Conservation (phyloP, 2,329 filamentous ascomycete genomes). For the Microcyclosporella mali region DNA sequence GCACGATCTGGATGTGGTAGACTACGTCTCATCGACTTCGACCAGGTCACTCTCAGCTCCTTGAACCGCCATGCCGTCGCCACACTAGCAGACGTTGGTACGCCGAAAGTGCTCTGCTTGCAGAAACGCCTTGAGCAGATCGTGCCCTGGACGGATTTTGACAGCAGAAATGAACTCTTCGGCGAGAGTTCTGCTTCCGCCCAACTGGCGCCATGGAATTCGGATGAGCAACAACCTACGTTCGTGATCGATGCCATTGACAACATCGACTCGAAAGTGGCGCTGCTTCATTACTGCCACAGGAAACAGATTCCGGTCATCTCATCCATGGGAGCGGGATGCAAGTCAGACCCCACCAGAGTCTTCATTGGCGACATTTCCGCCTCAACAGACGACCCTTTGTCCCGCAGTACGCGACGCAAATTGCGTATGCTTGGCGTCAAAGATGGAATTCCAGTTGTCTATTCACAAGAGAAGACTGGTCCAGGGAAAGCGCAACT, state of each 20-base stretch:
- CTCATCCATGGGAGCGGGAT: conserved; percentile 92
- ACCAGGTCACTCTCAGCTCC: conserved; percentile 91
- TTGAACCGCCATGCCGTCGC: conserved; percentile 95
- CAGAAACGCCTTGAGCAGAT: conserved; percentile 75
- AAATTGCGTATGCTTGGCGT: conserved; percentile 71
- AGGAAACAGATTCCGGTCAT: conserved; percentile 73
- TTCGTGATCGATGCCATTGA: conserved; percentile 97
- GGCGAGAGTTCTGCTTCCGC: conserved; percentile 57
- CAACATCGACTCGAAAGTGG: conserved; percentile 96
- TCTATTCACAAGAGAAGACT: conserved; percentile 86
- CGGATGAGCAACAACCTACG: conserved; percentile 58
- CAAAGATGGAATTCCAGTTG: conserved; percentile 77
- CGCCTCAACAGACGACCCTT: conserved; percentile 75
- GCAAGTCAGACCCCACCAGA: conserved; percentile 78
- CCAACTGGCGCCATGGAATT: conserved; percentile 62
- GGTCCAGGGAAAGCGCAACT: conserved; percentile 87
- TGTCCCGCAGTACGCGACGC: conserved; percentile 78
- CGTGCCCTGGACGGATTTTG: conserved; percentile 85
- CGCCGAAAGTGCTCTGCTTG: conserved; percentile 83
- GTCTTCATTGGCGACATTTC: conserved; percentile 91
- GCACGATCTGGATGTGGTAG: conserved; percentile 84
- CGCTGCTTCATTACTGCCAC: conserved; percentile 80
- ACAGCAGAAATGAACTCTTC: conserved; percentile 80
- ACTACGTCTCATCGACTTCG: conserved; percentile 88
- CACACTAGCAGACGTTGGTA: conserved; percentile 87